phyloP scores from a whole-genome alignment of 495 filamentous ascomycete species.

The Xylaria castorea region DNA sequence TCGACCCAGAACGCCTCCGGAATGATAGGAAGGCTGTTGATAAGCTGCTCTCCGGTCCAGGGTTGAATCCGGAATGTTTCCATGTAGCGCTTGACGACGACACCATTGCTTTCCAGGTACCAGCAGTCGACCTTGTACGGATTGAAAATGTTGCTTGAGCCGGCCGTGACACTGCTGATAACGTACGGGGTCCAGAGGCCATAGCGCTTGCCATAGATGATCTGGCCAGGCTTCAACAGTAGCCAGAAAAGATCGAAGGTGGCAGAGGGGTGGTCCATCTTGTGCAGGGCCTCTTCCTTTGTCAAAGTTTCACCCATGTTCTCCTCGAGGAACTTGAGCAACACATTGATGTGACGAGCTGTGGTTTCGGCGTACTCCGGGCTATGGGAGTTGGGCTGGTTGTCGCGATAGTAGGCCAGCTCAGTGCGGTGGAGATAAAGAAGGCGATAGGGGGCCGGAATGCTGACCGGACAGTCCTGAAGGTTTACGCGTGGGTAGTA shows the following conservation, averaged over 20 bases:
- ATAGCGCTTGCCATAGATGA: conserved; percentile 39
- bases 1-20: conserved; percentile 40
- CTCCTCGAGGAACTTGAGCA: conserved; percentile 39
- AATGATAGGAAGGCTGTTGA: conserved; percentile 36
- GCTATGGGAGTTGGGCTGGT: conserved; percentile 40
- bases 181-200: conserved; percentile 36
- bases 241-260: conserved; percentile 47
- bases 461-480: conserved; percentile 25
- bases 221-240: conserved; percentile 42
- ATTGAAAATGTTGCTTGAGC: conserved; percentile 6
- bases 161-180: conserved; percentile 31
- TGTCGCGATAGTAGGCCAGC: conserved; percentile 37
- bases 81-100: conserved; percentile 36
- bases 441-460: conserved; percentile 40
- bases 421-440: conserved; percentile 42
- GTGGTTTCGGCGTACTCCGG: conserved; percentile 37
- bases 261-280: conserved; percentile 33
- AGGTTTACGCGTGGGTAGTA: conserved; percentile 40
- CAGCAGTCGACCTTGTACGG: conserved; percentile 37
- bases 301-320: conserved; percentile 32
- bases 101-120: conserved; percentile 34
- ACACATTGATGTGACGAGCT: conserved; percentile 40
- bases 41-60: conserved; percentile 40
- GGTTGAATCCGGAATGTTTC: conserved; percentile 29
- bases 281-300: conserved; percentile 32